phyloP scores from a whole-genome alignment of 2,329 filamentous ascomycete species.

The Pseudogymnoascus destructans region DNA sequence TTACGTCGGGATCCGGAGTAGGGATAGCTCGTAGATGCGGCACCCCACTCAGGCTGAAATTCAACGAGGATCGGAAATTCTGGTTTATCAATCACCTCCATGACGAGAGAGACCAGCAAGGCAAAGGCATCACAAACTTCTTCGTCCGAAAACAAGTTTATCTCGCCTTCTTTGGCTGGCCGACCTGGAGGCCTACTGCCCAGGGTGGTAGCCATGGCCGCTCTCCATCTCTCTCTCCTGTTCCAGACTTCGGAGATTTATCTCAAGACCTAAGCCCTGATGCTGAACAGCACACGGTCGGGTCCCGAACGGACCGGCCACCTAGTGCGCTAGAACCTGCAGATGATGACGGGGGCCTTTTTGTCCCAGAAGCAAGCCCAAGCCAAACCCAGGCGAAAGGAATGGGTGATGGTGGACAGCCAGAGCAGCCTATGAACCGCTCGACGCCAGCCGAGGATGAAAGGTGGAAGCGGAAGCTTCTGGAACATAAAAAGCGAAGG shows the following conservation, averaged over 20 bases:
- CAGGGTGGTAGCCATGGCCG: background rate
- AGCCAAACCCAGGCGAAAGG: background rate
- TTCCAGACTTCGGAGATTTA: background rate
- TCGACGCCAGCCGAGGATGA: background rate
- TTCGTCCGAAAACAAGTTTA: constrained; percentile 15
- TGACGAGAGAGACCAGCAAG: constrained; percentile 8
- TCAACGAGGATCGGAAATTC: constrained; percentile 12
- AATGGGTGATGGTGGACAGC: background rate
- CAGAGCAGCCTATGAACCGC: background rate
- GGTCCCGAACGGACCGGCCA: background rate
- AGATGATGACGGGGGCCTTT: background rate
- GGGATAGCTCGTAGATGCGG: background rate
- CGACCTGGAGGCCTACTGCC: background rate
- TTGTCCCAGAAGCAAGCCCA: background rate
- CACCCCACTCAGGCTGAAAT: background rate
- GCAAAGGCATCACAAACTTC: constrained; percentile 13
- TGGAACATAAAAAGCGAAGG: background rate
- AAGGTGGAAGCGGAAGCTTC: background rate
- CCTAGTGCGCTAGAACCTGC: background rate
- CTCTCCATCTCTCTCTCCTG: background rate
- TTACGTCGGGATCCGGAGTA: constrained; percentile 11
- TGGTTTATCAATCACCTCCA: constrained; percentile 15
- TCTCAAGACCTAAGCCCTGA: background rate
- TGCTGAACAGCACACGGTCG: background rate
- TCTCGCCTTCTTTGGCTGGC: constrained; percentile 14